Base-by-base conservation (phyloP, 129 eudicot species). In the Helianthus tuberosus region DNA sequence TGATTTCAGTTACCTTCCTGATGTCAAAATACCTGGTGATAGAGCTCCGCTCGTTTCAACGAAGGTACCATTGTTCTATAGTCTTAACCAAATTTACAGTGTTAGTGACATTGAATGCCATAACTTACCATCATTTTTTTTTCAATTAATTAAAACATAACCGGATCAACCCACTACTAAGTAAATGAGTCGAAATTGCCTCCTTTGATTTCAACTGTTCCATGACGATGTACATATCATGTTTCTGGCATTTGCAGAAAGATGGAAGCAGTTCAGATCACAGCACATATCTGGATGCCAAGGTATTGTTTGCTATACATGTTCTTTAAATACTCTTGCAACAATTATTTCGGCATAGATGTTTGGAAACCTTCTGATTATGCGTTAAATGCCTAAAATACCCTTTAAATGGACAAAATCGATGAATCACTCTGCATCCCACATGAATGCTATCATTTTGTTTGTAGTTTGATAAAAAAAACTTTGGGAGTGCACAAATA, bases 1-100 rank as follows among this genome's bases (percentile, higher is more conserved):
- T 68, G 98, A 93, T 86, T 90, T 93, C 82, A 93, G 89, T 81
- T 90, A 89, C 84, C 96, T 93, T 68, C 98, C 98, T 75, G 98
- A 93, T 75, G 98, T 93, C 50, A 90, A 69, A 79, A 75, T 88
- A 75, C 88, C 89, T 39, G 98, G 98, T 83, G 96, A 88, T 13
- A 85, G 98, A 77, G 98, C 97, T 81, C 98, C 98, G 5, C 74
- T 93, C 69, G 98, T 93, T 67, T 85, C 97, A 69, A 82, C 87
- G 63, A 93, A 93, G 98, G 98, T 93, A 79, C 43, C 71, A 72
- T 68, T 36, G 14, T 50, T 62, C 41, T 64, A 57, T n/a, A n/a
- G n/a, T n/a, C n/a, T n/a, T n/a, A n/a, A n/a, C n/a, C n/a, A n/a
- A n/a, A n/a, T n/a, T n/a, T n/a, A n/a, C 12, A 67, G 12, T 58